Evolutionary conservation across 305 asterid genomes (phyloP).

Genomic region (Euphrasia arctica): DNA sequence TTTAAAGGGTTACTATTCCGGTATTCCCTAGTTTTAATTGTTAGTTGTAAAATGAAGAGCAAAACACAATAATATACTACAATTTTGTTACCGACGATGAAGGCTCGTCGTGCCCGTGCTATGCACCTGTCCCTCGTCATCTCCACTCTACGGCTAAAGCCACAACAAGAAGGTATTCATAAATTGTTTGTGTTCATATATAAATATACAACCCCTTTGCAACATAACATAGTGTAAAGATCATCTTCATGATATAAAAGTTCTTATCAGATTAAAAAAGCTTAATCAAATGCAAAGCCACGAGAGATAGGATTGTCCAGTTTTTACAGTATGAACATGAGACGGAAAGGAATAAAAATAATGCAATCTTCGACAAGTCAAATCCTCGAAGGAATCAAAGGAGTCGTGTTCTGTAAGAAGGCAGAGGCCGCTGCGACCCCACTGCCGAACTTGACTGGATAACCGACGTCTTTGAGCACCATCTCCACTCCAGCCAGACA

Average conservation of each 20-base stretch:
- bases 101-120: too few species aligned
- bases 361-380: constrained; percentile 33
- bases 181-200: too few species aligned
- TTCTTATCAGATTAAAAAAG: constrained; percentile 17
- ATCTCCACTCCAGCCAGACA: constrained; percentile 99
- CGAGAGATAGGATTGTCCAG: constrained; percentile 29
- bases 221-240: background rate
- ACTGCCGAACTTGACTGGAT: constrained; percentile 85
- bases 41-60: too few species aligned
- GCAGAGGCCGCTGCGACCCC: constrained; percentile 97
- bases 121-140: too few species aligned
- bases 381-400: constrained; percentile 93
- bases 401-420: constrained; percentile 77
- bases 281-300: constrained; percentile 31
- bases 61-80: too few species aligned
- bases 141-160: too few species aligned
- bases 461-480: constrained; percentile 94
- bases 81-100: too few species aligned
- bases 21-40: too few species aligned
- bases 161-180: too few species aligned
- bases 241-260: background rate
- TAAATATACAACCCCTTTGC: background rate
- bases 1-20: too few species aligned
- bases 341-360: constrained; percentile 6
- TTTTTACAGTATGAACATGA: constrained; percentile 52